These are phyloP conservation scores for Raffaelea arxii DNA, from an alignment of 2,329 filamentous ascomycete species.

Conservation along the genomic window DNA sequence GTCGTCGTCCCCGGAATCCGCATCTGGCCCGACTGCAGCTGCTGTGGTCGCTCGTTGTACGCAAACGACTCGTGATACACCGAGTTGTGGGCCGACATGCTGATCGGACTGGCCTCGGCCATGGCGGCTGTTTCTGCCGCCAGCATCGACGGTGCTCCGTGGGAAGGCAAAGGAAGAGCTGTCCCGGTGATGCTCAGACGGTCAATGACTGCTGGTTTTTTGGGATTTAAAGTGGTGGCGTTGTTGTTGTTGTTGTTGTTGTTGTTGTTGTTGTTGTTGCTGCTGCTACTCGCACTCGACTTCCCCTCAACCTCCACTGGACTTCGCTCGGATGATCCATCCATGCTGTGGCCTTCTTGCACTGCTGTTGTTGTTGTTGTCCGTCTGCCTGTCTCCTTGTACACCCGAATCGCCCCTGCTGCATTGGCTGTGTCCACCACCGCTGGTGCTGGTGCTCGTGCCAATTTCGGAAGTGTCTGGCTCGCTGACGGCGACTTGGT, in stretches of 20 bases:
- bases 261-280: no score
- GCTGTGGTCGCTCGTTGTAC: slow-evolving; percentile 33
- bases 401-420: slow-evolving; percentile 38
- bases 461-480: slow-evolving; percentile 31
- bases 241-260: no score
- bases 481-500: slow-evolving; percentile 31
- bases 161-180: slow-evolving; percentile 8
- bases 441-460: slow-evolving; percentile 29
- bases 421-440: slow-evolving; percentile 36
- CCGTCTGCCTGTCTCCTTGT: slow-evolving; percentile 34
- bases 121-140: slow-evolving; percentile 50
- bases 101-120: slow-evolving; percentile 46
- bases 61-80: slow-evolving; percentile 48
- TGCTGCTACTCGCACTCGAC: no score
- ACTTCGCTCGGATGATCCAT: slow-evolving; percentile 34
- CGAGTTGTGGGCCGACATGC: slow-evolving; percentile 48
- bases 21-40: slow-evolving; percentile 33
- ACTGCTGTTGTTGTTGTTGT: no score
- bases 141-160: slow-evolving; percentile 39
- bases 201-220: slow-evolving; percentile 43
- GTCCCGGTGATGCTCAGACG: slow-evolving; percentile 40
- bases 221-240: no score
- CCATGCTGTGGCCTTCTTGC: slow-evolving; percentile 35
- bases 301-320: slow-evolving; percentile 30
- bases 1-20: slow-evolving; percentile 47